Evolutionary conservation across 768 basidiomycete genomes (phyloP).

Genomic region (Floccularia luteovirens): DNA sequence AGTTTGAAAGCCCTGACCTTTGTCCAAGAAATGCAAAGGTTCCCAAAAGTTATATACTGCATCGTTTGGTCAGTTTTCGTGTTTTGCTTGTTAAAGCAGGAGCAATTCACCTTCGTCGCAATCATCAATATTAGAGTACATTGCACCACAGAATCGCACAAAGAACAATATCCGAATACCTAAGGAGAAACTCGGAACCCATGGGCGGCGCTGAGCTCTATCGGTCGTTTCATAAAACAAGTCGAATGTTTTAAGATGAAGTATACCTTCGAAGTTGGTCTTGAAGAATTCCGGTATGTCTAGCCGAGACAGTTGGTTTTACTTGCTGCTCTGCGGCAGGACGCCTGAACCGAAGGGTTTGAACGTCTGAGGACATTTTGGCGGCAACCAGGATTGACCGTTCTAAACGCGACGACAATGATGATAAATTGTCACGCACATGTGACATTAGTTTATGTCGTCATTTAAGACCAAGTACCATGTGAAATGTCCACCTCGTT

Average conservation of each 20-base stretch:
- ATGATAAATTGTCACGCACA: too few species aligned
- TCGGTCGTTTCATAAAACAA: constrained; percentile 7
- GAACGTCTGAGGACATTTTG: constrained; percentile 21
- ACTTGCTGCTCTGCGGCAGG: constrained; percentile 19
- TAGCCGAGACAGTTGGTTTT: constrained; percentile 20
- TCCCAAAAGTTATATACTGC: constrained; percentile 99
- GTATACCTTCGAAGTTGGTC: constrained; percentile 70
- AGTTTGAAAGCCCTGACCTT: constrained; percentile 90
- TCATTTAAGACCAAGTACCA: too few species aligned
- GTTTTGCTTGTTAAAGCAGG: not conserved
- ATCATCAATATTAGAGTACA: constrained; percentile 93
- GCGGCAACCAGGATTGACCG: too few species aligned
- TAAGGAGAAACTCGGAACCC: constrained; percentile 77
- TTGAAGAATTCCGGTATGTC: constrained; percentile 69
- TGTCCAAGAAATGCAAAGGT: constrained; percentile 85
- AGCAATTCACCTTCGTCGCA: constrained; percentile 82
- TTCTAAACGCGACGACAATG: too few species aligned
- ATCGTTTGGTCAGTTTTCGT: not conserved
- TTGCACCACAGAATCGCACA: constrained; percentile 74
- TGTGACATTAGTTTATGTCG: too few species aligned
- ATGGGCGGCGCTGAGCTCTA: constrained; percentile 70
- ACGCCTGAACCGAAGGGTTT: constrained; percentile 43
- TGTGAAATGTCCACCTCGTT: too few species aligned
- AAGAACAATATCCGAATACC: constrained; percentile 82
- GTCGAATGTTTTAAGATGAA: constrained; percentile 2